Evolutionary conservation across 768 basidiomycete genomes (phyloP).

Genomic region (Lactarius psammicola): DNA sequence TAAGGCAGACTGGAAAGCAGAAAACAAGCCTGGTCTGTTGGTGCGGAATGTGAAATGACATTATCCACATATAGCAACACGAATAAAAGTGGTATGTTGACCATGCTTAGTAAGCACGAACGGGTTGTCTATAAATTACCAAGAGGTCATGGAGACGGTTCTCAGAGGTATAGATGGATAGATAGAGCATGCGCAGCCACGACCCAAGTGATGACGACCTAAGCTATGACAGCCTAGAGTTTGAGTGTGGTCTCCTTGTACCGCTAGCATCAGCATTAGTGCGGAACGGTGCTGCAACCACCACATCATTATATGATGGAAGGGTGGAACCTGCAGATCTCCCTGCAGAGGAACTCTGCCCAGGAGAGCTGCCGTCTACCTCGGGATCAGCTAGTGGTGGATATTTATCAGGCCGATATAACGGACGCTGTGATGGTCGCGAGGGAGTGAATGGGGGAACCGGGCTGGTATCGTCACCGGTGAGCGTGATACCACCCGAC

Average conservation of each 20-base stretch:
- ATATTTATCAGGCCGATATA: slow-evolving; percentile 21
- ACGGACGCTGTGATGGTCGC: slow-evolving; percentile 20
- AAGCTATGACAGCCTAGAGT: slow-evolving; percentile 23
- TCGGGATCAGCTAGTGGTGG: slow-evolving; percentile 8
- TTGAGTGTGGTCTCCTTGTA: slow-evolving; percentile 24
- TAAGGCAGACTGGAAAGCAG: slow-evolving; percentile 14
- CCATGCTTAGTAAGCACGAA: slow-evolving; percentile 1
- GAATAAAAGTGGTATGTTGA: slow-evolving; percentile 21
- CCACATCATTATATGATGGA: slow-evolving; percentile 24
- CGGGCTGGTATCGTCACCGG: neutral
- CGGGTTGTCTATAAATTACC: slow-evolving; percentile 12
- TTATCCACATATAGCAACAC: slow-evolving; percentile 29
- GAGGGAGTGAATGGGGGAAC: slow-evolving; percentile 5
- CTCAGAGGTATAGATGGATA: slow-evolving; percentile 22
- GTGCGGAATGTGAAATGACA: slow-evolving; percentile 35
- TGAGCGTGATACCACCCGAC: slow-evolving; percentile 35
- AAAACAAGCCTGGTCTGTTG: slow-evolving; percentile 15
- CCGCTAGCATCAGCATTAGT: slow-evolving; percentile 17
- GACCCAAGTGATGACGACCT: neutral
- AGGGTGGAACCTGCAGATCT: slow-evolving; percentile 5
- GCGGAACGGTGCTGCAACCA: slow-evolving; percentile 12
- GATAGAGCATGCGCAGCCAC: slow-evolving; percentile 24
- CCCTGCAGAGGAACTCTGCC: slow-evolving; percentile 9
- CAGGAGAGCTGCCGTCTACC: neutral
- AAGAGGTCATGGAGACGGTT: slow-evolving; percentile 1